These are phyloP conservation scores for Cladophialophora bantiana DNA, from an alignment of 2,329 filamentous ascomycete genomes.

Conservation along the genomic window DNA sequence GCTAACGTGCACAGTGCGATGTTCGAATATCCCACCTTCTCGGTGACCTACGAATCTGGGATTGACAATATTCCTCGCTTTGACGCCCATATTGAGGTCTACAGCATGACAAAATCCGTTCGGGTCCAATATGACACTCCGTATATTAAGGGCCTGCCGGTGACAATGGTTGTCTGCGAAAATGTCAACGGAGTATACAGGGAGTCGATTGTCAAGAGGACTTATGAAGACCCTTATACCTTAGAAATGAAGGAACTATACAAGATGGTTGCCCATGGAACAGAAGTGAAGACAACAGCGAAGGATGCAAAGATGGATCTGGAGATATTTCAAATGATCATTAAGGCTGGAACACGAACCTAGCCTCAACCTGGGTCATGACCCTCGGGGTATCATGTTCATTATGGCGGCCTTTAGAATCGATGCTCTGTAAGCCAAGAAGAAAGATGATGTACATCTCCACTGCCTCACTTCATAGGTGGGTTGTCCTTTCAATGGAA, in stretches of 20 bases:
- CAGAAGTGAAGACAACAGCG: constrained; percentile 51
- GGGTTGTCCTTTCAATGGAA: neutral
- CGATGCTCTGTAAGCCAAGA: neutral
- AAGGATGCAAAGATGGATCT: constrained; percentile 53
- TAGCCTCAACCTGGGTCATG: neutral
- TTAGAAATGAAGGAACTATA: constrained; percentile 52
- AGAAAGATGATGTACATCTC: neutral
- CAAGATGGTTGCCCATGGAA: constrained; percentile 48
- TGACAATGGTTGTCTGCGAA: constrained; percentile 58
- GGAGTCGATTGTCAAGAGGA: constrained; percentile 51
- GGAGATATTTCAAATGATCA: constrained; percentile 49
- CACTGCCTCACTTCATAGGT: neutral
- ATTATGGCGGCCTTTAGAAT: neutral
- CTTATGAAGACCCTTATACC: constrained; percentile 58
- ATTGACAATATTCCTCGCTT: constrained; percentile 70
- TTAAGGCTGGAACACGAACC: constrained; percentile 40
- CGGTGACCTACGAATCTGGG: constrained; percentile 65
- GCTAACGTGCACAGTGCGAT: constrained; percentile 44
- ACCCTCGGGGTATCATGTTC: neutral
- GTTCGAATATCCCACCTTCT: constrained; percentile 51
- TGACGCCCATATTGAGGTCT: constrained; percentile 78
- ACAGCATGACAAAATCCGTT: constrained; percentile 60
- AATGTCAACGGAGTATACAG: constrained; percentile 50
- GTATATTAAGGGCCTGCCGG: constrained; percentile 65
- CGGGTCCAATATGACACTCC: constrained; percentile 63